phyloP scores from a whole-genome alignment of 2,329 filamentous ascomycete species.

The Penicillium janthinellum region DNA sequence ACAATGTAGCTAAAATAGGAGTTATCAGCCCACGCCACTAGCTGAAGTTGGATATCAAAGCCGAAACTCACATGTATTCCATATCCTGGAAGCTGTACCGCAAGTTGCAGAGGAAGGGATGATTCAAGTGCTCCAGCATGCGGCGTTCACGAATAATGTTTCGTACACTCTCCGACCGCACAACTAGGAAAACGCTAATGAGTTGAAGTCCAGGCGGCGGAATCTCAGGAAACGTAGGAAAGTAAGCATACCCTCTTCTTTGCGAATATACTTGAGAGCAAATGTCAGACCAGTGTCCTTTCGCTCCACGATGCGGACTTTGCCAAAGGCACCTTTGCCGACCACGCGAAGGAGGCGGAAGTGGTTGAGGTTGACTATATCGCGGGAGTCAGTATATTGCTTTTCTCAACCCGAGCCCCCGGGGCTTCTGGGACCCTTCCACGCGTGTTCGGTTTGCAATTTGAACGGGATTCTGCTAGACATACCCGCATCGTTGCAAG shows the following conservation, averaged over 20 bases:
- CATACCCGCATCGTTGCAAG: constrained; percentile 89
- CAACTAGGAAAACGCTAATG: constrained; percentile 61
- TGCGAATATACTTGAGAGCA: constrained; percentile 95
- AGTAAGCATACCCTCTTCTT: constrained; percentile 75
- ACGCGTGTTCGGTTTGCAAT: neutral
- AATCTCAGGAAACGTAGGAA: neutral
- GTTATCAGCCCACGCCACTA: neutral
- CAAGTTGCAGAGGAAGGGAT: constrained; percentile 97
- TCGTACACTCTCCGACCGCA: constrained; percentile 94
- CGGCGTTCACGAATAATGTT: constrained; percentile 97
- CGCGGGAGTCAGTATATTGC: constrained; percentile 22
- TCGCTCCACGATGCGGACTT: constrained; percentile 96
- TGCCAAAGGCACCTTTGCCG: constrained; percentile 96
- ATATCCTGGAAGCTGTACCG: constrained; percentile 99
- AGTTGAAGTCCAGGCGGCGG: neutral
- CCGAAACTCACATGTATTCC: constrained; percentile 80
- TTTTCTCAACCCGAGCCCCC: neutral
- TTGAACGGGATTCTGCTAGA: constrained; percentile 24
- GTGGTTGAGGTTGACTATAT: constrained; percentile 89
- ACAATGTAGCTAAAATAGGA: constrained; percentile 72
- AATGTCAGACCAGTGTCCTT: constrained; percentile 95
- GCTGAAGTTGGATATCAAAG: neutral
- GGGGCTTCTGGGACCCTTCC: neutral
- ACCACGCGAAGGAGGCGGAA: constrained; percentile 94
- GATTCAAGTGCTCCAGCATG: constrained; percentile 97